Evolutionary conservation across 2,329 filamentous ascomycete species (phyloP).

Genomic region (Zymoseptoria ardabiliae): DNA sequence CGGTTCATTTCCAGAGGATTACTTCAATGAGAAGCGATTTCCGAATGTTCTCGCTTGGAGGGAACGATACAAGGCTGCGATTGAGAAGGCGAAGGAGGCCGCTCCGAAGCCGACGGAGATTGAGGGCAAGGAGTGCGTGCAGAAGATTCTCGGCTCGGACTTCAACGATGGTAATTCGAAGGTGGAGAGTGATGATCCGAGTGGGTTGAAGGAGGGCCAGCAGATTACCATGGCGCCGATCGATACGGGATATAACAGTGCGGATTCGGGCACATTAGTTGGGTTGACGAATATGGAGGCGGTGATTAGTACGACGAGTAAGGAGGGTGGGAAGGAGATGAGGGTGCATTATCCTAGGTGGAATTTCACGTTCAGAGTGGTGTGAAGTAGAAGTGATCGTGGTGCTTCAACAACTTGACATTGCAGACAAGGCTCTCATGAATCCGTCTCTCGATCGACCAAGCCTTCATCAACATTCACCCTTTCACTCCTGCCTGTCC

Average conservation of each 20-base stretch:
- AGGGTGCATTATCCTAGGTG: constrained; percentile 31
- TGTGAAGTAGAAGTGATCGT: not conserved
- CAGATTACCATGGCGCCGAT: constrained; percentile 10
- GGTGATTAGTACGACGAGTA: constrained; percentile 7
- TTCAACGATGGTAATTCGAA: constrained; percentile 5
- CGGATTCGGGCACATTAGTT: constrained; percentile 13
- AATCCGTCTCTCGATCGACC: not conserved
- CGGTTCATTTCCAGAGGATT: constrained; percentile 10
- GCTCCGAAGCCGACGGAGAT: constrained; percentile 12
- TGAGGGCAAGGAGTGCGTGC: constrained; percentile 8
- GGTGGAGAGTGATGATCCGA: constrained; percentile 11
- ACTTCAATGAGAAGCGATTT: constrained; percentile 11
- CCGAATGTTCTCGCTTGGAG: constrained; percentile 13
- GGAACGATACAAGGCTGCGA: constrained; percentile 9
- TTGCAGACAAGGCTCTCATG: not conserved
- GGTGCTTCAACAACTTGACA: too few relatives aligned
- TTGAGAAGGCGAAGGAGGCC: constrained; percentile 8
- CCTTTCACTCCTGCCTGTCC: constrained; percentile 41
- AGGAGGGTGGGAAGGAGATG: constrained; percentile 10
- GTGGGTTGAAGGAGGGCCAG: constrained; percentile 7
- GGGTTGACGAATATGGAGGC: constrained; percentile 9
- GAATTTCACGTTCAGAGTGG: constrained; percentile 27
- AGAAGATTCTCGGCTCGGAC: constrained; percentile 7
- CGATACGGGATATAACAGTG: constrained; percentile 12
- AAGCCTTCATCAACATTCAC: not conserved